Evolutionary conservation across 2,329 filamentous ascomycete genomes (phyloP).

Genomic region (Hymenoscyphus salicellus): DNA sequence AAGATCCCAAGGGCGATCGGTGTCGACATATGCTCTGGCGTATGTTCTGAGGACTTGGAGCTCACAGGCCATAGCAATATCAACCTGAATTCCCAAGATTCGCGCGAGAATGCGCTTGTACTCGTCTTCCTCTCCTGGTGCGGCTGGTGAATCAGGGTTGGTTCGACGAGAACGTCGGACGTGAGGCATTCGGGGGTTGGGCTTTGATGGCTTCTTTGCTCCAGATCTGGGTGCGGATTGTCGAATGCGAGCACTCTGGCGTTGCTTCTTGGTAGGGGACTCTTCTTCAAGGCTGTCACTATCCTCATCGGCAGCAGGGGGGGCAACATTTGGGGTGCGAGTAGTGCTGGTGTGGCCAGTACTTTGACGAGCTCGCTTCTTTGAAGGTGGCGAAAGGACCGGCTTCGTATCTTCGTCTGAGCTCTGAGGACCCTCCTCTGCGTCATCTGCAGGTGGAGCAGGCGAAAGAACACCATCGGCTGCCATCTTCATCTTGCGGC

Average conservation of each 20-base stretch:
- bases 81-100: neutral
- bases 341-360: too few species aligned
- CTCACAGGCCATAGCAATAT: neutral
- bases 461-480: neutral
- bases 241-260: too few species aligned
- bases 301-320: too few species aligned
- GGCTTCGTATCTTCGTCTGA: neutral
- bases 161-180: neutral
- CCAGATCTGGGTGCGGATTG: too few species aligned
- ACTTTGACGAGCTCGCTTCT: neutral
- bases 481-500: neutral
- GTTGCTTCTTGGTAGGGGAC: too few species aligned
- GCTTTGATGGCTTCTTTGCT: too few species aligned
- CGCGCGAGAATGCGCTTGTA: neutral
- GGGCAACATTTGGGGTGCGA: too few species aligned
- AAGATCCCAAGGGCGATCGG: too few species aligned
- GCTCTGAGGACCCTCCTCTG: neutral
- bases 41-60: neutral
- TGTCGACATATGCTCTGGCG: neutral
- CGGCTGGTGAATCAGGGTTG: neutral
- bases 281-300: too few species aligned
- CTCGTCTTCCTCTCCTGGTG: neutral
- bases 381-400: neutral
- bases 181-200: too few species aligned
- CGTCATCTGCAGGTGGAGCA: too few species aligned